Percentiles rank a stretch among this genome's conserved stretches.
Conservation (phyloP, 2,329 filamentous ascomycete species). For the Zymoseptoria pseudotritici region DNA sequence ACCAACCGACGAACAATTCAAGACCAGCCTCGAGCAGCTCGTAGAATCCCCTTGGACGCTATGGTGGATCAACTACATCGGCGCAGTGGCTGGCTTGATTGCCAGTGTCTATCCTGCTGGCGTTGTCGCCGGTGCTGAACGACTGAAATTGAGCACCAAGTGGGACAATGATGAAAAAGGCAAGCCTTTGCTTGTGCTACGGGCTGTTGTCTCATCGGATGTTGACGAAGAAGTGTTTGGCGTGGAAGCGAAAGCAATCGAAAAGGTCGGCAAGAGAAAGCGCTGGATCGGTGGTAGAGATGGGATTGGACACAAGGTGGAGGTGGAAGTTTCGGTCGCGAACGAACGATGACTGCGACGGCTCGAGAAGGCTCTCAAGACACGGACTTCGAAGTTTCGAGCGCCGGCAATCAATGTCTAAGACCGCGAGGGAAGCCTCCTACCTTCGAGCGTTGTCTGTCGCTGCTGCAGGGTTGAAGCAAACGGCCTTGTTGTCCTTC, state of each 20-base stretch:
- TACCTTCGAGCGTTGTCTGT: not conserved
- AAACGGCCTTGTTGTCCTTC: not conserved
- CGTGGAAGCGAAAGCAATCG: constrained; percentile 37
- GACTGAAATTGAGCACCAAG: constrained; percentile 35
- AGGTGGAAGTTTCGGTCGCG: constrained; percentile 21
- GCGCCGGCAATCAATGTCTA: not conserved
- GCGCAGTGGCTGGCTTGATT: constrained; percentile 51
- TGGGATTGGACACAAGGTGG: constrained; percentile 36
- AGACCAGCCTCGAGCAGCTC: constrained; percentile 46
- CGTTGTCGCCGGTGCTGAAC: constrained; percentile 34
- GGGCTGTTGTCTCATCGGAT: constrained; percentile 33
- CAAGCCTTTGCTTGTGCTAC: constrained; percentile 39
- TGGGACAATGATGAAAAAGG: constrained; percentile 38
- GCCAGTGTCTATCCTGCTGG: constrained; percentile 57
- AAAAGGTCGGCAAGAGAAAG: constrained; percentile 55
- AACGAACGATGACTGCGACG: not conserved
- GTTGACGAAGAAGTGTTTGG: constrained; percentile 36
- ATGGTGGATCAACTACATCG: constrained; percentile 62
- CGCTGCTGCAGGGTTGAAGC: not conserved
- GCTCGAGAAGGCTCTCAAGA: not conserved
- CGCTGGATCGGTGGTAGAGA: constrained; percentile 43
- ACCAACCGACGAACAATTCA: constrained; percentile 50
- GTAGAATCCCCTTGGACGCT: constrained; percentile 44
- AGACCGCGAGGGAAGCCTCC: not conserved
- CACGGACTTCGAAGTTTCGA: not conserved